Conservation (phyloP, 2,329 filamentous ascomycete species). For the Epichloe hybrida region DNA sequence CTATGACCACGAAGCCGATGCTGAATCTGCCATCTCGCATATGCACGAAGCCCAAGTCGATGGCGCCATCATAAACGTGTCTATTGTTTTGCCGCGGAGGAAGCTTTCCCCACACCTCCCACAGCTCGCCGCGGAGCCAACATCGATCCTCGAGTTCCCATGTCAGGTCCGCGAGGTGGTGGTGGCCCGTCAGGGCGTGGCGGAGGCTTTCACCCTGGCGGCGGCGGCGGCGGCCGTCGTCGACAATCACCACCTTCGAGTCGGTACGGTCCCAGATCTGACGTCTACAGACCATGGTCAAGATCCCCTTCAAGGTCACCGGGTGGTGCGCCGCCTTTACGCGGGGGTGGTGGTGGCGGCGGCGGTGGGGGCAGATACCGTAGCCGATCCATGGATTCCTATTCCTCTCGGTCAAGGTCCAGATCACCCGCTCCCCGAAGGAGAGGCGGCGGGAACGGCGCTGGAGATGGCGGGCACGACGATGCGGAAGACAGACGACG, state of each 20-base stretch:
- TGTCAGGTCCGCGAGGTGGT: slow-evolving; percentile 19
- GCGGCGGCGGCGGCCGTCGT: slow-evolving; percentile 20
- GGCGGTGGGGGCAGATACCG: slow-evolving; percentile 27
- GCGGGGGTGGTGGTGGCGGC: slow-evolving; percentile 11
- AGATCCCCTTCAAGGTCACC: slow-evolving; percentile 29
- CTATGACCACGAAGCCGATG: slow-evolving; percentile 62
- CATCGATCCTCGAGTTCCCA: slow-evolving; percentile 35
- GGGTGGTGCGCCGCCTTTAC: slow-evolving; percentile 26
- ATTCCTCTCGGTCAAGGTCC: slow-evolving; percentile 35
- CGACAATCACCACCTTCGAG: slow-evolving; percentile 21
- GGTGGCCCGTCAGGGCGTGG: slow-evolving; percentile 14
- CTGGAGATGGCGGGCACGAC: slow-evolving; percentile 14
- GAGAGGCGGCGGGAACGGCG: slow-evolving; percentile 18
- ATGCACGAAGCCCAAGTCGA: slow-evolving; percentile 98
- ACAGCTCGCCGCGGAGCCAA: slow-evolving; percentile 49
- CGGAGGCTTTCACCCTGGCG: slow-evolving; percentile 18
- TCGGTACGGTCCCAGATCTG: slow-evolving; percentile 31
- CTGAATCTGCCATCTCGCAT: slow-evolving; percentile 78
- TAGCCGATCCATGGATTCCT: slow-evolving; percentile 30
- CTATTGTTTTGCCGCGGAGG: slow-evolving; percentile 71
- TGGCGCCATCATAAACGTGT: slow-evolving; percentile 69
- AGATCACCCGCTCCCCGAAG: slow-evolving; percentile 22
- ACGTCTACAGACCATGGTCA: slow-evolving; percentile 51
- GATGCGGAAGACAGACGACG: slow-evolving; percentile 20
- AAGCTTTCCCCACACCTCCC: slow-evolving; percentile 71